Evolutionary conservation across 75 land plant species (phyloP), one percentile per base, ranked within the genome.

Genomic region (Chamaecyparis obtusa): DNA sequence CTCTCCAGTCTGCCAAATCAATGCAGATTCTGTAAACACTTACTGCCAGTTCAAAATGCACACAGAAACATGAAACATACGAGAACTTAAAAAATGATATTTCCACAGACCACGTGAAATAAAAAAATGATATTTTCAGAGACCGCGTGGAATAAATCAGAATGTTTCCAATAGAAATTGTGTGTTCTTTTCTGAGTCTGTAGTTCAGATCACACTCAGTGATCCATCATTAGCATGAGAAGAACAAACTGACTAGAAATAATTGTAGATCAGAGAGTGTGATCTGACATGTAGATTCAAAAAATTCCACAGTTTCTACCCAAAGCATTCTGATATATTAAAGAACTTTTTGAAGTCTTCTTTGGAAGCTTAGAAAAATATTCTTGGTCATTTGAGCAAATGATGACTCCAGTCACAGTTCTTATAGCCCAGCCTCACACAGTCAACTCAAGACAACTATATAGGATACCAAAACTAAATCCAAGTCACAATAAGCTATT

Each of bases 1-100:
- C 15, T 95, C 96, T 87, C 81, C 74, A 41, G 37, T 79, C 93
- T 87, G 74, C 37, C 49, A 56, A 85, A 79, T 33, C 46, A 89
- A 80, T 36, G 85, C 19, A 79, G 54, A 48, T 46, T 19, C 15
- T 0, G 49, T 51, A 51, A 33, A 51, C 27, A 88, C 37, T 84
- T 51, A 39, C 57, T 55, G 39, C 46, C 49, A 67, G 48, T 33
- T n/a, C 57, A 14, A 80, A 30, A 77, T 17, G 33, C 60, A 87
- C 33, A 74, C 56, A 83, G 56, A 75, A 32, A 85, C 21, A 88
- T 24, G 4, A 78, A 46, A 56, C 55, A 27, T 54, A 3, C 11
- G 71, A 54, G 37, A 82, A 15, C 16, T 37, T 51, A 51, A 51
- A 0, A 14, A 51, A 51, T 51, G 55, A 51, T 51, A 51, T 51